These are phyloP conservation scores for Sutorius eximius DNA, from an alignment of 1,284 basidiomycete genomes.

Conservation along the genomic window DNA sequence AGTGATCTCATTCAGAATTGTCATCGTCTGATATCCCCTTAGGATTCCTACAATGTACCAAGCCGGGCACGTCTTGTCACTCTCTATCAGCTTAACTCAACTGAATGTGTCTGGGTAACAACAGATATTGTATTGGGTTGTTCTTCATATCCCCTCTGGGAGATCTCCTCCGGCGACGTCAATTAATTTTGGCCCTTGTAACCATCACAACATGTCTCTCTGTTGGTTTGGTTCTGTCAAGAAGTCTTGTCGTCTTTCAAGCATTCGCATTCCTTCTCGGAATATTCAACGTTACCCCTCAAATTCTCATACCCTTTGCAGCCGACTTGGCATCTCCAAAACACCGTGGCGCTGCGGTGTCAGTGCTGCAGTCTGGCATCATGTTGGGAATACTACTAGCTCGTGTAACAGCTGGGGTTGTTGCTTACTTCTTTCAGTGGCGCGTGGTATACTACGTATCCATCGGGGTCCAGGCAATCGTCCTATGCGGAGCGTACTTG, in stretches of 20 bases:
- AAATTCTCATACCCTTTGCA: conserved; percentile 61
- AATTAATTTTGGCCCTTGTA: conserved; percentile 53
- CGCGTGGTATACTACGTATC: conserved; percentile 65
- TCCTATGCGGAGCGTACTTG: conserved; percentile 53
- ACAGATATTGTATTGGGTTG: conserved; percentile 57
- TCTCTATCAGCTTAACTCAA: not conserved
- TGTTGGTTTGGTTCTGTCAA: conserved; percentile 56
- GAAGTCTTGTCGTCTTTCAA: conserved; percentile 49
- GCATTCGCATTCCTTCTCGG: conserved; percentile 58
- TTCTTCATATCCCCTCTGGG: conserved; percentile 63
- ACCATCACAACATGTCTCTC: conserved; percentile 48
- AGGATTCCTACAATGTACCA: conserved; percentile 52
- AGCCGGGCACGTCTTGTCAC: conserved; percentile 37
- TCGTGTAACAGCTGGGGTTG: conserved; percentile 62
- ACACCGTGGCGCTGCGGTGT: conserved; percentile 58
- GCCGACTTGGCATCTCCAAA: conserved; percentile 64
- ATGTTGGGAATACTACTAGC: conserved; percentile 68
- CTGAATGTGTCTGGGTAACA: not conserved
- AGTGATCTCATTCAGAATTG: conserved; percentile 3
- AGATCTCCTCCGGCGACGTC: conserved; percentile 59
- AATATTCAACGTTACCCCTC: conserved; percentile 53
- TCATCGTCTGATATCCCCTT: not conserved
- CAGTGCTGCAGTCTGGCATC: conserved; percentile 65
- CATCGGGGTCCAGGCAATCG: conserved; percentile 52
- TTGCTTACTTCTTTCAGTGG: conserved; percentile 63